Percentiles rank a stretch among this genome's conserved stretches.
These are phyloP conservation scores for Curvularia sp. DNA, from an alignment of 2,329 filamentous ascomycete genomes.

Conservation along the genomic window DNA sequence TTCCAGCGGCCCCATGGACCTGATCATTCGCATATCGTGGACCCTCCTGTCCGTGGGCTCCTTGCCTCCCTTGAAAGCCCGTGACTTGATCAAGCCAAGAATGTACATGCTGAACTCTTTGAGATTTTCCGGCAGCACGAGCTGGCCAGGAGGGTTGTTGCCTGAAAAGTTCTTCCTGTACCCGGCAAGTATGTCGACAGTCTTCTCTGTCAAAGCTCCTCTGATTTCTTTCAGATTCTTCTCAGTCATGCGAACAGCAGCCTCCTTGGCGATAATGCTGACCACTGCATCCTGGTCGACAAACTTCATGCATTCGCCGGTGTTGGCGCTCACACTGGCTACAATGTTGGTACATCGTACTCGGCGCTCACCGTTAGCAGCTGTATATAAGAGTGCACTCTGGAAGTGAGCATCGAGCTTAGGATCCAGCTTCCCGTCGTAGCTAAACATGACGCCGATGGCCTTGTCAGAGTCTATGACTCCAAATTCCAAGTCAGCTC, in stretches of 20 bases:
- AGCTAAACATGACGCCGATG: constrained; percentile 86
- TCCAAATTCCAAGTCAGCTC: constrained; percentile 92
- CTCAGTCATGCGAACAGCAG: constrained; percentile 82
- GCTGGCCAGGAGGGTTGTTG: constrained; percentile 84
- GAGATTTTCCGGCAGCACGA: constrained; percentile 92
- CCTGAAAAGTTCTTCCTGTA: constrained; percentile 94
- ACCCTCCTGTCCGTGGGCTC: constrained; percentile 90
- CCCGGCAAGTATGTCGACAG: constrained; percentile 86
- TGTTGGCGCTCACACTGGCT: constrained; percentile 85
- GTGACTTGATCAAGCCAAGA: constrained; percentile 84
- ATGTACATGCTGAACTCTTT: constrained; percentile 98
- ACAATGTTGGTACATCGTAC: constrained; percentile 94
- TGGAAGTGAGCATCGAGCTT: constrained; percentile 99
- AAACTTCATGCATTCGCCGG: constrained; percentile 85
- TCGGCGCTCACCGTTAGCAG: constrained; percentile 83
- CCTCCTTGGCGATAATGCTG: constrained; percentile 89
- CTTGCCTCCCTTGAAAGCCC: constrained; percentile 89
- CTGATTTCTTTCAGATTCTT: constrained; percentile 83
- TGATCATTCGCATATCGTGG: constrained; percentile 89
- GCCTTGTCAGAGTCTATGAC: constrained; percentile 93
- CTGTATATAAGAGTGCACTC: constrained; percentile 91
- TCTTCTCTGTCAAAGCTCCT: constrained; percentile 83
- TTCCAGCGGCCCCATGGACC: constrained; percentile 84
- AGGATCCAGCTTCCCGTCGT: constrained; percentile 96
- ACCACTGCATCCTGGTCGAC: constrained; percentile 96